phyloP scores from a whole-genome alignment of 768 basidiomycete species.

The Lentinula sp. region DNA sequence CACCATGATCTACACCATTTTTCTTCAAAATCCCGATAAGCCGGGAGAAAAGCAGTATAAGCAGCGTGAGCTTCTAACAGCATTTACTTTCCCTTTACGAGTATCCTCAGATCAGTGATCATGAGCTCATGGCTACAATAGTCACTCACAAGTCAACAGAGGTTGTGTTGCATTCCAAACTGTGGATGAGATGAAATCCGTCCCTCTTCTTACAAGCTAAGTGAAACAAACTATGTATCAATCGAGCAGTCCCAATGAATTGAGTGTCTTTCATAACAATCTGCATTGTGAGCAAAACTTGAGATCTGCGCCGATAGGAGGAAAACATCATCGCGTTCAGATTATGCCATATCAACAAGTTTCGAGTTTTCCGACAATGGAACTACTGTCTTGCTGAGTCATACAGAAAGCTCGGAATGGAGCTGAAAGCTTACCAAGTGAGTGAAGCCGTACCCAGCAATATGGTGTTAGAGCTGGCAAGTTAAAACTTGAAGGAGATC shows the following conservation, averaged over 20 bases:
- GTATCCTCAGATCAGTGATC: not conserved
- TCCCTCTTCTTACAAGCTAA: not conserved
- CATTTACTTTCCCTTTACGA: not conserved
- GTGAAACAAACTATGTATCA: not conserved
- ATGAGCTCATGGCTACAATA: not conserved
- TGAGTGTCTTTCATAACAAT: too few relatives aligned
- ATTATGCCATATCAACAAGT: not conserved
- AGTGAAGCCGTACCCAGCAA: not conserved
- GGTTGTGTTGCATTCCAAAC: not conserved
- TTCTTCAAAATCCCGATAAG: too few relatives aligned
- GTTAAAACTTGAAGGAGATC: not conserved
- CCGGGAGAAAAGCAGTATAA: too few relatives aligned
- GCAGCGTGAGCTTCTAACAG: not conserved
- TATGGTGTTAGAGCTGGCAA: not conserved
- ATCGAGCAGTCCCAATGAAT: too few relatives aligned
- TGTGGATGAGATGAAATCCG: not conserved
- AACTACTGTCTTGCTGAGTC: not conserved
- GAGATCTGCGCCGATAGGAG: not conserved
- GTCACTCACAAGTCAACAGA: not conserved
- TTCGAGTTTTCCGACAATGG: too few relatives aligned
- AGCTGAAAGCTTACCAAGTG: not conserved
- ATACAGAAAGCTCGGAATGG: not conserved
- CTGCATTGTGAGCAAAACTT: too few relatives aligned
- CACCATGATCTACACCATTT: too few relatives aligned
- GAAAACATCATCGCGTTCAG: not conserved